Evolutionary conservation across 148 eudicot genomes (phyloP), one percentile per base, ranked within the genome.

Genomic region (Rhododendron molle): DNA sequence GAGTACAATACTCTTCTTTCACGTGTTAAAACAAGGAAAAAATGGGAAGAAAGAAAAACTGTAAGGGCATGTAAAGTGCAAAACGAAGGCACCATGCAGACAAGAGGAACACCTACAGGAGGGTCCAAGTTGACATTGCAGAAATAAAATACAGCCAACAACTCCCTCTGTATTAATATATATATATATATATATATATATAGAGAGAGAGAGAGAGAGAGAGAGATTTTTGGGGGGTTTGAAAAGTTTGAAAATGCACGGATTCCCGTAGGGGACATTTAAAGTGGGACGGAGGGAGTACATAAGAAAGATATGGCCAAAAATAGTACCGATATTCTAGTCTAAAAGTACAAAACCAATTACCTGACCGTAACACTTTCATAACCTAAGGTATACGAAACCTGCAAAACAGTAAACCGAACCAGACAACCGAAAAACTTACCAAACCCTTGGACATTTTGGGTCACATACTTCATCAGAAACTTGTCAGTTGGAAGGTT

Each of bases 401-500:
- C 52, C 79, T 71, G 11, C 28, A 83, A 47, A 49, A 49, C 21
- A 36, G 30, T 30, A 32, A 73, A 54, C 20, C 2, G 67, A 28
- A 85, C 76, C 28, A 26, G 30, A 21, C 71, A 69, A 62, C 20
- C 18, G 3, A 12, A 79, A 56, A 49, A 90, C 93, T 88, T 84
- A 94, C 99, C 98, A 91, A 84, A 96, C 10, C 98, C 97, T 80
- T 88, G 88, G 80, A 83, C 92, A 83, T 93, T 91, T 87, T 89
- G 93, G 49, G 89, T 90, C 82, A 95, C 81, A 81, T 93, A 88
- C 82, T 92, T 94, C 97, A 96, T 65, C 89, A 96, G 77, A 87
- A 92, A 96, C 86, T 93, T 93, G 93, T 96, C 99, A 71, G 62
- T 91, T 67, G 92, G 93, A 80, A 95, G 87, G 86, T 96, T 96